phyloP scores from a whole-genome alignment of 2,329 filamentous ascomycete genomes.

The Ploettnerulaceae sp. region DNA sequence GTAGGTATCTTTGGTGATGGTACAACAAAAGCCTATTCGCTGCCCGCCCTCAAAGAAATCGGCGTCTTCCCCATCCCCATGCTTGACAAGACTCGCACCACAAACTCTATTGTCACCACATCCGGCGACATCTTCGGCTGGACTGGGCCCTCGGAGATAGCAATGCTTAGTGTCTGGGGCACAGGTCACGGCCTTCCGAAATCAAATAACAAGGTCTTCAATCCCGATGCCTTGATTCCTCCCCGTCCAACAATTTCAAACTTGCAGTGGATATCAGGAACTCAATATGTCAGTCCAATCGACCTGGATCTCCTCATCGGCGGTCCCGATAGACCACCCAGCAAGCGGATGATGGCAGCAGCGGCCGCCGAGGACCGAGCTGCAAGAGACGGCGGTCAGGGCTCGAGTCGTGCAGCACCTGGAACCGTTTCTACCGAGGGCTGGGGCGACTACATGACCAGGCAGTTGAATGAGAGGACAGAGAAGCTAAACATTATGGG shows the following conservation, averaged over 20 bases:
- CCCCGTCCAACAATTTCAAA: slow-evolving; percentile 90
- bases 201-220: slow-evolving; percentile 69
- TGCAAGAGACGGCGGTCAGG: slow-evolving; percentile 38
- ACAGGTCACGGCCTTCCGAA: slow-evolving; percentile 59
- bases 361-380: slow-evolving; percentile 68
- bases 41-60: slow-evolving; percentile 86
- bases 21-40: slow-evolving; percentile 70
- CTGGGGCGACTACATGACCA: slow-evolving; percentile 75
- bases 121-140: slow-evolving; percentile 83
- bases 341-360: slow-evolving; percentile 81
- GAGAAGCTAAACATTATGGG: slow-evolving; percentile 79
- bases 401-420: slow-evolving; percentile 25
- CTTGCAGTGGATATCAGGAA: slow-evolving; percentile 93
- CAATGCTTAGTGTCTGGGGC: slow-evolving; percentile 80
- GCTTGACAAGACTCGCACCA: slow-evolving; percentile 69
- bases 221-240: slow-evolving; percentile 68
- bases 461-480: slow-evolving; percentile 85
- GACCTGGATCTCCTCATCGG: slow-evolving; percentile 91
- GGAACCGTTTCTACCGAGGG: slow-evolving; percentile 45
- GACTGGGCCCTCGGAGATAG: slow-evolving; percentile 82
- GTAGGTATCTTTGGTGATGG: slow-evolving; percentile 83
- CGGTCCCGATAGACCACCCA: slow-evolving; percentile 80
- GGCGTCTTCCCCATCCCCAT: slow-evolving; percentile 61
- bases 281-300: slow-evolving; percentile 78
- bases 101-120: slow-evolving; percentile 64